phyloP scores from a whole-genome alignment of 1,284 basidiomycete genomes.

The Ganoderma sinense region DNA sequence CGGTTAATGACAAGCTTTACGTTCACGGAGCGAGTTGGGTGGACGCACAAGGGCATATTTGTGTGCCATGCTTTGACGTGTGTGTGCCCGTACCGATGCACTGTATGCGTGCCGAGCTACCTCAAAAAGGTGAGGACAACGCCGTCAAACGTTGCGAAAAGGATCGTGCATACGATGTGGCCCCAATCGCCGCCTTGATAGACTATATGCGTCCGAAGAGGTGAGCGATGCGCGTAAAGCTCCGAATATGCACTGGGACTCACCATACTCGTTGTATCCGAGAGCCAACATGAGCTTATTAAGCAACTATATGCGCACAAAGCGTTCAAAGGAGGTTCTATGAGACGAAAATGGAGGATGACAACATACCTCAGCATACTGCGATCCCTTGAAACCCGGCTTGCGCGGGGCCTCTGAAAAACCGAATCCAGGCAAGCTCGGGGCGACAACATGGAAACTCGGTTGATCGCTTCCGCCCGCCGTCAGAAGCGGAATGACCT shows the following conservation, averaged over 20 bases:
- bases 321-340: background rate
- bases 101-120: constrained; percentile 33
- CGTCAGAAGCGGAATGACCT: constrained; percentile 58
- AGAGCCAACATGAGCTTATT: constrained; percentile 34
- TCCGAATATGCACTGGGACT: background rate
- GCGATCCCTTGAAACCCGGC: constrained; percentile 40
- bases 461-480: constrained; percentile 50
- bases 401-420: constrained; percentile 54
- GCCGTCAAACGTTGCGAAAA: background rate
- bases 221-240: background rate
- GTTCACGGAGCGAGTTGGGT: background rate
- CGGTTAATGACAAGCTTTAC: too few species aligned
- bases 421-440: constrained; percentile 60
- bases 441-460: constrained; percentile 64
- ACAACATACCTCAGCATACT: constrained; percentile 28
- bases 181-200: constrained; percentile 5
- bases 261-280: constrained; percentile 37
- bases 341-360: background rate
- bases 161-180: background rate
- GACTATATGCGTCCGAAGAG: background rate
- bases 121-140: background rate
- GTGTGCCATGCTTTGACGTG: constrained; percentile 34
- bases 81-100: constrained; percentile 24
- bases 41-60: constrained; percentile 17
- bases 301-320: constrained; percentile 15